Evolutionary conservation across 306 rosid genomes (phyloP).

Genomic region (Senna siamea): DNA sequence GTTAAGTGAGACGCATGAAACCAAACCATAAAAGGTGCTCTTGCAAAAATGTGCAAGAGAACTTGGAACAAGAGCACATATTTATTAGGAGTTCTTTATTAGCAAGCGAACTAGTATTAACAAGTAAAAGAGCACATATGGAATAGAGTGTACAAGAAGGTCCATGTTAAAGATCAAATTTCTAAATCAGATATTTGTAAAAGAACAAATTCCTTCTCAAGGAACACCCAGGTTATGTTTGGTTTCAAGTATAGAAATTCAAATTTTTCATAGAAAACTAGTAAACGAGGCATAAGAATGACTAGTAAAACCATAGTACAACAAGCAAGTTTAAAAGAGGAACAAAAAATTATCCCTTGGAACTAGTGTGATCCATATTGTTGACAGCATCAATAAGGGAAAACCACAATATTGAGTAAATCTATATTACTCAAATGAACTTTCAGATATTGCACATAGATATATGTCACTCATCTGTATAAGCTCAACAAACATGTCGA

Average conservation of each 20-base stretch:
- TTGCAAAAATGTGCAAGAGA: not conserved
- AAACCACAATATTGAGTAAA: slow-evolving; percentile 25
- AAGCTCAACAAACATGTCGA: slow-evolving; percentile 48
- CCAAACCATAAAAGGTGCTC: not conserved
- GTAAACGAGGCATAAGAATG: not conserved
- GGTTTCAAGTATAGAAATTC: slow-evolving; percentile 3
- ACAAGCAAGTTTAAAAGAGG: not conserved
- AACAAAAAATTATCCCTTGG: not conserved
- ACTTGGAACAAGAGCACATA: not conserved
- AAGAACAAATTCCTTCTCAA: not conserved
- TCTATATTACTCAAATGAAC: not conserved
- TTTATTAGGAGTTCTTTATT: slow-evolving; percentile 1
- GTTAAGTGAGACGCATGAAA: not conserved
- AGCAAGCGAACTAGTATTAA: not conserved
- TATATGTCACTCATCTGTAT: slow-evolving; percentile 44
- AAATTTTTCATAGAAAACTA: slow-evolving; percentile 9
- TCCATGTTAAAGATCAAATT: not conserved
- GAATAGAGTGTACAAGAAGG: no score
- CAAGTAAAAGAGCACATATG: not conserved
- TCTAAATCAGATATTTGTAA: slow-evolving; percentile 8
- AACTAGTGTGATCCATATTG: slow-evolving; percentile 5
- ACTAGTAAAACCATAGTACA: not conserved
- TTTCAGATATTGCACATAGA: slow-evolving; percentile 41
- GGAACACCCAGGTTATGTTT: not conserved
- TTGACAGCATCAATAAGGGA: slow-evolving; percentile 16